A percentile compares a stretch with the other conserved stretches of the same genome.
phyloP scores from a whole-genome alignment of 2,329 filamentous ascomycete genomes.

The Cyphellophora attinorum region DNA sequence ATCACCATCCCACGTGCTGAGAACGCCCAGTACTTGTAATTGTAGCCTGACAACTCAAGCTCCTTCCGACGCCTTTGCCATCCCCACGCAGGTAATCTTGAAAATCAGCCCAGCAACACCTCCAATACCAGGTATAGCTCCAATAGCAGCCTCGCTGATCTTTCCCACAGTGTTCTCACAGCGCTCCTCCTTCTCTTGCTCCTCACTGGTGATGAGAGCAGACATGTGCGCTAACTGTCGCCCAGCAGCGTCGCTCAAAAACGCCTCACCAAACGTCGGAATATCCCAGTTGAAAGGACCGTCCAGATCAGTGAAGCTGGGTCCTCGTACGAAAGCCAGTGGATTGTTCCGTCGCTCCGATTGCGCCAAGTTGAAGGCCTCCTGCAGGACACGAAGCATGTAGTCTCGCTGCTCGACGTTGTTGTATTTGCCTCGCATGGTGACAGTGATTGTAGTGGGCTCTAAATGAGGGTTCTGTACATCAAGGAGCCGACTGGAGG shows the following conservation, averaged over 20 bases:
- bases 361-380: not conserved
- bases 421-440: not conserved
- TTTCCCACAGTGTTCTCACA: not conserved
- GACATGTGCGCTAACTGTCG: not conserved
- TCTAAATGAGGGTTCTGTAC: not conserved
- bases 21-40: too few relatives aligned
- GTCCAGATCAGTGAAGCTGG: not conserved
- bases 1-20: too few relatives aligned
- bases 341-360: not conserved
- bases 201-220: not conserved
- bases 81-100: too few relatives aligned
- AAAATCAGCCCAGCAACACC: not conserved
- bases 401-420: constrained; percentile 1
- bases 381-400: not conserved
- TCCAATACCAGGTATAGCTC: not conserved
- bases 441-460: not conserved
- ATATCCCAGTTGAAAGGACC: not conserved
- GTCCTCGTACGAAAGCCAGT: not conserved
- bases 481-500: not conserved
- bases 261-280: not conserved
- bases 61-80: too few relatives aligned
- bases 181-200: not conserved
- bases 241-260: not conserved
- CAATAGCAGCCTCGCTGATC: not conserved
- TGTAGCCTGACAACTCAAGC: too few relatives aligned